A percentile compares a stretch with the other conserved stretches of the same genome.
Conservation (phyloP, 2,329 filamentous ascomycete species). For the Gnomoniopsis sp. region DNA sequence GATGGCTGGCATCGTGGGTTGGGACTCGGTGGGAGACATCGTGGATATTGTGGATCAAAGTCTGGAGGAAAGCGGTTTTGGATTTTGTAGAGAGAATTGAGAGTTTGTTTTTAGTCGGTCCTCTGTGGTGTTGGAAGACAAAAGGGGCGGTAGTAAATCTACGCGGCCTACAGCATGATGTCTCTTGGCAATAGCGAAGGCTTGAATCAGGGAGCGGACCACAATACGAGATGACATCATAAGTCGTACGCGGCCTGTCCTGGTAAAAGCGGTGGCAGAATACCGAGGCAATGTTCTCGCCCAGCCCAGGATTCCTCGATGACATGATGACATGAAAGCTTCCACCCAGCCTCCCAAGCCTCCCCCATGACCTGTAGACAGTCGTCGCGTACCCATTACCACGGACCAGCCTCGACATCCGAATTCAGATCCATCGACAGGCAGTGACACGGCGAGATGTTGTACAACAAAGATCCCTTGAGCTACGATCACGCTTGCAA, state of each 20-base stretch:
- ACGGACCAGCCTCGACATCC: too few relatives aligned
- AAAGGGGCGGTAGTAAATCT: too few relatives aligned
- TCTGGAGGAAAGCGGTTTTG: background rate
- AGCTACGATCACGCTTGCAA: too few relatives aligned
- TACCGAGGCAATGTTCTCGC: too few relatives aligned
- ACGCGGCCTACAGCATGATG: background rate
- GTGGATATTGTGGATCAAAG: background rate
- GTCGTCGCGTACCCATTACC: too few relatives aligned
- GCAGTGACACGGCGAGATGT: too few relatives aligned
- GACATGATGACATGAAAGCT: too few relatives aligned
- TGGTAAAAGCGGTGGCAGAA: background rate
- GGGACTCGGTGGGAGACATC: slow-evolving; percentile 11
- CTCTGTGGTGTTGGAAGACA: background rate
- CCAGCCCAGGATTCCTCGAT: too few relatives aligned
- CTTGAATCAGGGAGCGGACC: background rate
- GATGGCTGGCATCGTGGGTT: slow-evolving; percentile 5
- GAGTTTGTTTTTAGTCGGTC: background rate
- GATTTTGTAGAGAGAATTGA: background rate
- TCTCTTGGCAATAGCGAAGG: background rate
- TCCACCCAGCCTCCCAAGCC: too few relatives aligned
- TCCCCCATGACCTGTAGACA: too few relatives aligned
- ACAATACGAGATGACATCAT: background rate
- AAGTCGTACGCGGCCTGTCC: background rate
- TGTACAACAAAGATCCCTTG: too few relatives aligned
- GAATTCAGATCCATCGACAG: too few relatives aligned